phyloP scores from a whole-genome alignment of 2,329 filamentous ascomycete genomes.

The Fusarium liriodendri region DNA sequence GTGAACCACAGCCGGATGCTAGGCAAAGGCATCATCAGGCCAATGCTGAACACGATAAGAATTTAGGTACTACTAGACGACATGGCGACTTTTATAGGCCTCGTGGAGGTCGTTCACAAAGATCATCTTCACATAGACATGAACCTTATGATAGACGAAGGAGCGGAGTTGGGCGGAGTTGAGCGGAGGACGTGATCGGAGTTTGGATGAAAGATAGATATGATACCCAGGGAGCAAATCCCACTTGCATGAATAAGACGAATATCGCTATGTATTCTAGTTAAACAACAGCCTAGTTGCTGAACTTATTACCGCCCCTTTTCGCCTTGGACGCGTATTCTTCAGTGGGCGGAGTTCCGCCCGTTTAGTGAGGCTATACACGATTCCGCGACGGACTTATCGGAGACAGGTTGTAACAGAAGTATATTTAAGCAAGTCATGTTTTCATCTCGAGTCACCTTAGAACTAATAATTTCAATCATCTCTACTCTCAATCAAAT shows the following conservation, averaged over 20 bases:
- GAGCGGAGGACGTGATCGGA: not conserved
- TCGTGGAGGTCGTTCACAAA: slow-evolving; percentile 2
- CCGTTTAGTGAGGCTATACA: slow-evolving; percentile 8
- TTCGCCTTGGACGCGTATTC: not conserved
- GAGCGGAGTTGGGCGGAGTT: not conserved
- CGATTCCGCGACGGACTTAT: not conserved
- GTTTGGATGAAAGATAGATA: slow-evolving; percentile 31
- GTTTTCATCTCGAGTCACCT: not conserved
- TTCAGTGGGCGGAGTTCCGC: slow-evolving; percentile 40
- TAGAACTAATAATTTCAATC: not conserved
- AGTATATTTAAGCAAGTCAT: not conserved
- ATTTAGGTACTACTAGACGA: not conserved
- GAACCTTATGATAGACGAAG: slow-evolving; percentile 29
- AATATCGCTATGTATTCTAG: not conserved
- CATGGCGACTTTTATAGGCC: slow-evolving; percentile 46
- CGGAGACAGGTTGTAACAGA: not conserved
- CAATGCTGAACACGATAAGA: not conserved
- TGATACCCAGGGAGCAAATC: slow-evolving; percentile 39
- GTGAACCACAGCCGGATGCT: too few relatives aligned
- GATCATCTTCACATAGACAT: slow-evolving; percentile 13
- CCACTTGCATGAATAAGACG: slow-evolving; percentile 2
- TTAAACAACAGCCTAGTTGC: not conserved
- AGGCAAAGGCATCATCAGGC: not conserved
- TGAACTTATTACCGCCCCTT: not conserved
- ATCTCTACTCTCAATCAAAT: too few relatives aligned